phyloP scores from a whole-genome alignment of 2,329 filamentous ascomycete species.

The Mariannaea sp. region DNA sequence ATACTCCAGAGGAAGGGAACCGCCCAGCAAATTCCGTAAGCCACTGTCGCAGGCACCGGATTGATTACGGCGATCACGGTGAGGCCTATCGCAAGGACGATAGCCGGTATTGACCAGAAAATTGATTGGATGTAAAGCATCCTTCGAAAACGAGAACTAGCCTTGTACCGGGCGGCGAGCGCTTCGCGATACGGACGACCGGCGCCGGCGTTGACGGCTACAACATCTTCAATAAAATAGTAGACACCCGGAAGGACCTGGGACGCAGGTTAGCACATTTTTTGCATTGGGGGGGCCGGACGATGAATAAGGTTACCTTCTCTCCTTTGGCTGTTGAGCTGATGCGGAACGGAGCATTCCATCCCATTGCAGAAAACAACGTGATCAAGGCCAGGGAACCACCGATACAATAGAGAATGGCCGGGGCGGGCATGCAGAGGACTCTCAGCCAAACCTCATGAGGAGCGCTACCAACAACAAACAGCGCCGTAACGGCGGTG shows the following conservation, averaged over 20 bases:
- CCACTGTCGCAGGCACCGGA: constrained; percentile 42
- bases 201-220: constrained; percentile 68
- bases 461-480: constrained; percentile 57
- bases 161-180: constrained; percentile 48
- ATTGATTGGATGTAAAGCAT: constrained; percentile 48
- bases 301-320: constrained; percentile 35
- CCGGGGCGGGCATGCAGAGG: constrained; percentile 56
- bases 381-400: constrained; percentile 47
- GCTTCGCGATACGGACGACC: constrained; percentile 50
- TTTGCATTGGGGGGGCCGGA: background rate
- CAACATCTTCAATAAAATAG: constrained; percentile 69
- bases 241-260: constrained; percentile 65
- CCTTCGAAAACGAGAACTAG: constrained; percentile 47
- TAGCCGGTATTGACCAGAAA: constrained; percentile 48
- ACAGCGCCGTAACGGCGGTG: constrained; percentile 53
- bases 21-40: constrained; percentile 47
- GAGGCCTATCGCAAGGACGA: constrained; percentile 44
- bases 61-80: constrained; percentile 45
- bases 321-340: constrained; percentile 65
- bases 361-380: constrained; percentile 44
- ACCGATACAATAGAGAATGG: constrained; percentile 55
- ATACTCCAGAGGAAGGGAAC: constrained; percentile 46
- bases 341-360: constrained; percentile 63
- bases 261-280: constrained; percentile 32
- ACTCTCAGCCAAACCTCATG: constrained; percentile 55